Base-by-base conservation (phyloP, 306 rosid species). In the Nissolia schottii region DNA sequence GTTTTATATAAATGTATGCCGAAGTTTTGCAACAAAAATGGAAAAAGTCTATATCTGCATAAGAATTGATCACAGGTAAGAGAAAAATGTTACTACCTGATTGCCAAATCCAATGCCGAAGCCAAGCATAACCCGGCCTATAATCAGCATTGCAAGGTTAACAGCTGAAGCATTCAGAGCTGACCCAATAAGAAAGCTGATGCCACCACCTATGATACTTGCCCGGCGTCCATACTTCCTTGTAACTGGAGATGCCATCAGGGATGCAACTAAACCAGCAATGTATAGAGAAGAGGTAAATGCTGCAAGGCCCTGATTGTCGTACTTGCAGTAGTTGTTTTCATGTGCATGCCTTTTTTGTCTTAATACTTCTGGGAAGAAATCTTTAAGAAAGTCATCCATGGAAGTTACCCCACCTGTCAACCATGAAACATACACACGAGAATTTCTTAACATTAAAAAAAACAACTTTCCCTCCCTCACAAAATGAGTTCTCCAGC, bases 321-420 rank as follows among this genome's bases (percentile, higher is more conserved):
- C 74, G 55, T 88, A 93, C 82, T 90, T 93, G 89, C 98, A 93
- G 81, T 93, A 93, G 80, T 89, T 84, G 81, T 76, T 93, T 79
- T 93, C 97, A 35, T 81, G 92, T 19, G 92, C 98, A 12, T 55
- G 88, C 75, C 7, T 60, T 79, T 93, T 90, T 5, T 82, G 78
- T 61, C 41, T 73, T 69, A 76, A 89, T 40, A 90, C 97, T 41
- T 66, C 22, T 7, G 87, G 88, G 86, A 93, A 90, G 88, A 93
- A 93, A 32, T 83, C 55, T 35, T 71, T 1, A 29, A 93, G 97
- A 73, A 93, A 93, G 73, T 80, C 87, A 82, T 93, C 92, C 97
- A 89, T 93, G 18, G 97, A 89, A 74, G 98, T 93, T 71, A 93
- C 98, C 31, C 98, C 97, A 1, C 97, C 98, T 93, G 76, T 73